Conservation (phyloP, 2,329 filamentous ascomycete species). For the Colletotrichum sp. region DNA sequence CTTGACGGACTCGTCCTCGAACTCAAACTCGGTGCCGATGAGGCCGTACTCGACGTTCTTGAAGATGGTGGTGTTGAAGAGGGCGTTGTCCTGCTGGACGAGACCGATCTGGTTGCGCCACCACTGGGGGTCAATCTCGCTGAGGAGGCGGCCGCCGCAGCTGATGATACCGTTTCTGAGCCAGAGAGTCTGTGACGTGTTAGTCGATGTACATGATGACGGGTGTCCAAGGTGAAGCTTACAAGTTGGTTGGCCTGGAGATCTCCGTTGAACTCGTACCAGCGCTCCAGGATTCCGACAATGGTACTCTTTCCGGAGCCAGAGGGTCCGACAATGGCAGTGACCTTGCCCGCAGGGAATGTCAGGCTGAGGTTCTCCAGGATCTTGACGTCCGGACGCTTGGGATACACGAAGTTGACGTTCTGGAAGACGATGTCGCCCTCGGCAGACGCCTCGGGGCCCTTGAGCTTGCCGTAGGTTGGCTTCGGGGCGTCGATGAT, state of each 20-base stretch:
- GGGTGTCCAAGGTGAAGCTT: conserved; percentile 64
- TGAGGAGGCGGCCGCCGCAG: conserved; percentile 44
- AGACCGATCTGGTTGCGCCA: conserved; percentile 89
- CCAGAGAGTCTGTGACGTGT: conserved; percentile 36
- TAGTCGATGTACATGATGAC: conserved; percentile 75
- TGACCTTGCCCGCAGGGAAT: conserved; percentile 39
- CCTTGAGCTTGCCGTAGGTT: conserved; percentile 40
- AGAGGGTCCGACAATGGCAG: conserved; percentile 33
- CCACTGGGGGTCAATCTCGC: conserved; percentile 85
- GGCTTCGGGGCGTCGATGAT: conserved; percentile 52
- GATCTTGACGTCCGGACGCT: conserved; percentile 35
- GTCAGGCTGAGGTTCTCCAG: conserved; percentile 35
- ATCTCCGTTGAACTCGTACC: conserved; percentile 34
- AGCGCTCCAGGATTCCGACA: conserved; percentile 42
- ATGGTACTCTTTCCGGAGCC: conserved; percentile 46
- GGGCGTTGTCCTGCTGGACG: conserved; percentile 71
- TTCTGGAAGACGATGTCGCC: conserved; percentile 52
- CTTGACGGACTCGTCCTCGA: conserved; percentile 43
- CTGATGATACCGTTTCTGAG: conserved; percentile 30
- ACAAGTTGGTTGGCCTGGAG: conserved; percentile 16
- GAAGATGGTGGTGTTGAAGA: conserved; percentile 61
- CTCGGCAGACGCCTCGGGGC: conserved; percentile 54
- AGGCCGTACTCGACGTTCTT: conserved; percentile 55
- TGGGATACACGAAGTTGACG: conserved; percentile 40
- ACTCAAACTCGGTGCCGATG: conserved; percentile 38